Evolutionary conservation across 108 stramenopile genomes (phyloP), one percentile per base, ranked within the genome.

Genomic region (Stephanodiscus minutulus): DNA sequence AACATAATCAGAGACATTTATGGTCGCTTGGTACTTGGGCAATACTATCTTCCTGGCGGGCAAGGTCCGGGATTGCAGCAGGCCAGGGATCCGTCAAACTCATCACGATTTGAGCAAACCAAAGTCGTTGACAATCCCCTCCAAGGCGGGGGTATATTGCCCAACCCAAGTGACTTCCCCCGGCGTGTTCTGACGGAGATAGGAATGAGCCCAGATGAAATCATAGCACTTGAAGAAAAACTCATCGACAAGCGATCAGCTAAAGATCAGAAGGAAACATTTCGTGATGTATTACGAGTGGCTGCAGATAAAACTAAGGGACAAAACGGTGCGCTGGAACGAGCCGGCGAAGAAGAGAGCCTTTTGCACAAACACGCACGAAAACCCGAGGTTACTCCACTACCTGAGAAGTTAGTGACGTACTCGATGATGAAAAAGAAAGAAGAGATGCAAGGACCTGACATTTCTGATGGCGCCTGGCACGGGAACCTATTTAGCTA

Each of bases 1-100:
- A 93, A 91, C 73, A 68, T 96, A 13, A 74, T 91, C 22, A 84
- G 95, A 58, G 95, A 96, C 70, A 88, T 96, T 59, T 96, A 93
- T 66, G 83, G 87, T 59, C 87, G 95, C 41, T 65, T 96, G 44
- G 88, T 90, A 2, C 77, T 93, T 24, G 95, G 95, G 9, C 95
- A 96, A 70, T 79, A 82, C 5, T 70, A 90, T 39, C 92, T 87
- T 50, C 82, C 85, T 20, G 92, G 92, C 44, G 95, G 92, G n/a
- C 95, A 96, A 80, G 95, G 95, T 50, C 79, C 92, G 15, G 95
- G 81, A 10, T 49, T 86, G 54, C 91, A 89, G 64, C 87, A 89
- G 52, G 7, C 67, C 27, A 68, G 64, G 33, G 83, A 82, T 69
- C 52, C 58, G 31, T 62, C 72, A 21, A 66, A 72, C 35, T 25